These are phyloP conservation scores for Paecilomyces variotii DNA, from an alignment of 2,329 filamentous ascomycete species.

Conservation along the genomic window DNA sequence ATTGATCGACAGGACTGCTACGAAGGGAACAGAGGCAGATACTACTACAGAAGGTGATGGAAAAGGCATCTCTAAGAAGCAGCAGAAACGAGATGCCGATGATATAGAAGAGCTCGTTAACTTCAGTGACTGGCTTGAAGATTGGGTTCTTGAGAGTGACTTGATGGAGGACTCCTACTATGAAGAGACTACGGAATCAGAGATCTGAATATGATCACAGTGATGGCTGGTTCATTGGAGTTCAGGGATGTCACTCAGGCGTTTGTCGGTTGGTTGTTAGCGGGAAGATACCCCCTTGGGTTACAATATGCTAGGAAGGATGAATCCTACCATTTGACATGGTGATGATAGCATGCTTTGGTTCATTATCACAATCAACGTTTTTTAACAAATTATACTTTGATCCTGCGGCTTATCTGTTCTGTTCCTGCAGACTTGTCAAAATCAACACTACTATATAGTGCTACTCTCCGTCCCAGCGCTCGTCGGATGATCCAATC, in stretches of 20 bases:
- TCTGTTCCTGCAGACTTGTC: constrained; percentile 27
- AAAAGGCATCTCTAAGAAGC: neutral
- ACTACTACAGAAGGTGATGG: neutral
- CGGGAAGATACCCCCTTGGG: neutral
- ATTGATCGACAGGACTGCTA: neutral
- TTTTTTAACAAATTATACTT: constrained; percentile 7
- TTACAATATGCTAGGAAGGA: too few relatives aligned
- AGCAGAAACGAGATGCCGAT: neutral
- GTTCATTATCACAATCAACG: neutral
- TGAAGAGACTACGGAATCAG: neutral
- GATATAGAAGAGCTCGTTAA: neutral
- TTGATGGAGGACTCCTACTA: neutral
- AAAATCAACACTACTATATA: constrained; percentile 21
- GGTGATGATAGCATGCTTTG: neutral
- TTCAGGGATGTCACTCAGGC: neutral
- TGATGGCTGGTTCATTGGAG: neutral
- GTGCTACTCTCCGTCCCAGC: constrained; percentile 24
- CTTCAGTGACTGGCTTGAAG: neutral
- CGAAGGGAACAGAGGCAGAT: neutral
- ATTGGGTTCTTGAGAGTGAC: neutral
- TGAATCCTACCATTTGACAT: neutral
- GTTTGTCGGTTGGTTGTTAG: neutral
- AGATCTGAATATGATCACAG: neutral
- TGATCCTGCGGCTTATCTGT: constrained; percentile 24
- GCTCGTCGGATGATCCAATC: constrained; percentile 36